These are phyloP conservation scores for Xylaria sp. DNA, from an alignment of 2,329 filamentous ascomycete species.

Conservation along the genomic window DNA sequence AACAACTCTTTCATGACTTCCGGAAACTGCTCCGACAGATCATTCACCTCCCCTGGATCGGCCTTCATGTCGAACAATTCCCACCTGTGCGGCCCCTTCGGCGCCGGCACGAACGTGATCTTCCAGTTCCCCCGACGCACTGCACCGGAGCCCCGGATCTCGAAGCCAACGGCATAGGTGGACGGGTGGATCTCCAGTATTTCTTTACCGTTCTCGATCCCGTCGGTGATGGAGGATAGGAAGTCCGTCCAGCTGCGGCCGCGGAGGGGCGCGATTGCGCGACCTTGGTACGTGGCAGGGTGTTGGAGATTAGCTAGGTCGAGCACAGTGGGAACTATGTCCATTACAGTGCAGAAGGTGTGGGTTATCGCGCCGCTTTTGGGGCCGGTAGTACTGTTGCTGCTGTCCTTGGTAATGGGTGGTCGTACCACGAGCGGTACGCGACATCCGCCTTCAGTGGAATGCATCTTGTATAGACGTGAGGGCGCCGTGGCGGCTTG, in stretches of 20 bases:
- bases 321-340: slow-evolving; percentile 61
- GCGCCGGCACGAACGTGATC: slow-evolving; percentile 33
- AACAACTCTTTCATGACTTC: slow-evolving; percentile 29
- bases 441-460: slow-evolving; percentile 62
- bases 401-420: slow-evolving; percentile 20
- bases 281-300: slow-evolving; percentile 41
- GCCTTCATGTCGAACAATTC: slow-evolving; percentile 35
- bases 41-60: slow-evolving; percentile 35
- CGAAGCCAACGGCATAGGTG: slow-evolving; percentile 28
- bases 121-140: slow-evolving; percentile 37
- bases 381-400: not conserved
- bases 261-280: slow-evolving; percentile 37
- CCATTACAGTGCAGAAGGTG: slow-evolving; percentile 65
- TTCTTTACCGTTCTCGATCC: slow-evolving; percentile 11
- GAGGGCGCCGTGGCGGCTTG: slow-evolving; percentile 35
- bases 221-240: slow-evolving; percentile 24
- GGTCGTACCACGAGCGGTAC: slow-evolving; percentile 58
- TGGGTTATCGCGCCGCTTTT: slow-evolving; percentile 54
- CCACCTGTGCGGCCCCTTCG: slow-evolving; percentile 36
- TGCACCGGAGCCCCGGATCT: slow-evolving; percentile 29
- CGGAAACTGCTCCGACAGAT: slow-evolving; percentile 28
- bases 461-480: slow-evolving; percentile 49
- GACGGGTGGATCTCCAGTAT: slow-evolving; percentile 23
- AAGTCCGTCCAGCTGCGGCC: slow-evolving; percentile 40
- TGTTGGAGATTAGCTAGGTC: slow-evolving; percentile 59